Evolutionary conservation across 1,284 basidiomycete species (phyloP).

Genomic region (Pulchroboletus neoregius): DNA sequence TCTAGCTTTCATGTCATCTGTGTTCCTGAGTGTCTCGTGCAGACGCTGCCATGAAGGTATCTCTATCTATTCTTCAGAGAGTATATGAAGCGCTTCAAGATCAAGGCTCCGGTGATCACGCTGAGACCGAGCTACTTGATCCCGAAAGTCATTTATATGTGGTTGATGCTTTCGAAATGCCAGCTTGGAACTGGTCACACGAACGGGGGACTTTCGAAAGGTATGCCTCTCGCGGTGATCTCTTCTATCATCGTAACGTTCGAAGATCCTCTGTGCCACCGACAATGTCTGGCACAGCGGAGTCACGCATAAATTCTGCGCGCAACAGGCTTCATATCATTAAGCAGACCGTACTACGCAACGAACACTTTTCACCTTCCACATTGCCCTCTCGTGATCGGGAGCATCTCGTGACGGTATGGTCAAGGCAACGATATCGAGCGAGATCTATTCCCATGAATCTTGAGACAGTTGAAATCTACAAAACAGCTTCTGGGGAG

Average conservation of each 20-base stretch:
- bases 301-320: conserved; percentile 71
- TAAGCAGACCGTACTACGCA: conserved; percentile 84
- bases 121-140: conserved; percentile 66
- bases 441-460: conserved; percentile 12
- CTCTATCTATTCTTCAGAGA: conserved; percentile 64
- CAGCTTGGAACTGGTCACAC: conserved; percentile 83
- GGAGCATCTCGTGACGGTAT: conserved; percentile 79
- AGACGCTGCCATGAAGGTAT: conserved; percentile 82
- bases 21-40: conserved; percentile 6
- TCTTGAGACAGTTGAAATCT: conserved; percentile 70
- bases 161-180: conserved; percentile 93
- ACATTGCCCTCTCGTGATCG: conserved; percentile 84
- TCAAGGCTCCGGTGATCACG: conserved; percentile 55
- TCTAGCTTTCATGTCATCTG: conserved; percentile 11
- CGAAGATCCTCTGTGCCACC: conserved; percentile 44
- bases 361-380: conserved; percentile 95
- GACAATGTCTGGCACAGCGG: conserved; percentile 73
- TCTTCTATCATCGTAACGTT: conserved; percentile 11
- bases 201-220: conserved; percentile 83
- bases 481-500: conserved; percentile 95
- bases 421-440: conserved; percentile 23
- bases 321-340: conserved; percentile 85
- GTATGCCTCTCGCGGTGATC: conserved; percentile 38
- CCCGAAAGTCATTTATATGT: conserved; percentile 83
- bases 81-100: conserved; percentile 83